phyloP scores from a whole-genome alignment of 257 asterid species.

The Thymus mandschuricus region DNA sequence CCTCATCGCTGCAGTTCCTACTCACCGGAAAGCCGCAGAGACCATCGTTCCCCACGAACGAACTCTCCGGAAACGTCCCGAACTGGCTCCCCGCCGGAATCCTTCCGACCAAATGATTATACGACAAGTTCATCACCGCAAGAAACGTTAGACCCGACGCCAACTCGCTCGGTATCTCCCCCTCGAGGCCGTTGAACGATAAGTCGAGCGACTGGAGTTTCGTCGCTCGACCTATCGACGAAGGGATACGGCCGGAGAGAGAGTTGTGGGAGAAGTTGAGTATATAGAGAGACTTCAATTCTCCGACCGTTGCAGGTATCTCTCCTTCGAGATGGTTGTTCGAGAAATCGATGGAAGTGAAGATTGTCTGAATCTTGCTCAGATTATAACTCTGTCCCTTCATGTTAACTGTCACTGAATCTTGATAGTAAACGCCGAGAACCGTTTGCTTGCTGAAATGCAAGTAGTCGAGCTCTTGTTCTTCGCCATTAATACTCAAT shows the following conservation, averaged over 20 bases:
- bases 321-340: constrained; percentile 44
- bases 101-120: constrained; percentile 44
- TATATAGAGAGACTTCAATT: constrained; percentile 33
- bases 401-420: constrained; percentile 42
- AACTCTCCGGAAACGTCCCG: constrained; percentile 43
- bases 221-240: constrained; percentile 31
- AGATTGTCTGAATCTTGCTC: constrained; percentile 48
- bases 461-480: constrained; percentile 29
- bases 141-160: constrained; percentile 50
- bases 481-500: constrained; percentile 19
- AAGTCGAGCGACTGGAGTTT: constrained; percentile 46
- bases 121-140: constrained; percentile 48
- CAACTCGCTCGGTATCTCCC: constrained; percentile 49
- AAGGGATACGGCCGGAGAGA: constrained; percentile 44
- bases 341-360: constrained; percentile 52
- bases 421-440: constrained; percentile 39
- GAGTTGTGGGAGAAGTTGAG: constrained; percentile 50
- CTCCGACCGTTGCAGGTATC: constrained; percentile 44
- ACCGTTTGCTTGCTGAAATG: not conserved
- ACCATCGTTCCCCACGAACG: constrained; percentile 45
- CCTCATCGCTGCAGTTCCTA: not conserved
- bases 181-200: constrained; percentile 45
- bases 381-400: constrained; percentile 46
- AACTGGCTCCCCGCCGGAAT: constrained; percentile 53
- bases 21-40: not conserved